Base-by-base conservation (phyloP, 2,329 filamentous ascomycete species). In the Sporothrix mexicana region DNA sequence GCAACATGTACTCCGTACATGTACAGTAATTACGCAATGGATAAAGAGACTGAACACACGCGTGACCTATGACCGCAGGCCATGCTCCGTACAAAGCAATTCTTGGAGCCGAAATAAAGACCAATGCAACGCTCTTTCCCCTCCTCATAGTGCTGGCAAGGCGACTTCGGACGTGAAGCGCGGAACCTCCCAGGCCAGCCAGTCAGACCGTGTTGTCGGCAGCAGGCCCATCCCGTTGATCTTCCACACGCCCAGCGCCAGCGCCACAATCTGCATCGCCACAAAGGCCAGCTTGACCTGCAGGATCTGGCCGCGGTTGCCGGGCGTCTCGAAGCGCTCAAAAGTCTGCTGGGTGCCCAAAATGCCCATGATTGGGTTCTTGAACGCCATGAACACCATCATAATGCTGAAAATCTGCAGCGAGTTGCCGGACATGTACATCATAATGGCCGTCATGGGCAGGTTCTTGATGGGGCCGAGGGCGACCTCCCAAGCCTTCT, bases 311-410 rank as follows among this genome's bases (percentile, higher is more conserved):
- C 83, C 85, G 75, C 87, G 88, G 77, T 93, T 97, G 47, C 88
- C 90, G 70, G 94, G 91, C 23, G 93, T 95, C 81, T 98, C 94
- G 82, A 97, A 97, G 75, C 92, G 91, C 79, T 93, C 90, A 81
- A 99, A 98, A n/a, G 93, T 93, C 79, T 91, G 88, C 80, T 96
- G 94, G 66, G 95, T 95, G 77, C 86, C 89, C 74, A 97, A 83
- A 62, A 98, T 84, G 47, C 95, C 96, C 82, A 93, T 89, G 74
- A 99, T 88, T 10, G 96, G 96, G 77, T 93, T 97, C 86, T 98
- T 98, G 88, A 99, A 99, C 62, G 97, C 91, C 92, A 98, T 98
- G 79, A 95, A 95, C 20, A 98, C 95, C 95, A 98, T 99, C 94
- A 98, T 98, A 83, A 99, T 98, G 83, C 93, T 97, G 86, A 99